phyloP scores from a whole-genome alignment of 768 basidiomycete genomes.

The Rhodosporidiobolus sp. region DNA sequence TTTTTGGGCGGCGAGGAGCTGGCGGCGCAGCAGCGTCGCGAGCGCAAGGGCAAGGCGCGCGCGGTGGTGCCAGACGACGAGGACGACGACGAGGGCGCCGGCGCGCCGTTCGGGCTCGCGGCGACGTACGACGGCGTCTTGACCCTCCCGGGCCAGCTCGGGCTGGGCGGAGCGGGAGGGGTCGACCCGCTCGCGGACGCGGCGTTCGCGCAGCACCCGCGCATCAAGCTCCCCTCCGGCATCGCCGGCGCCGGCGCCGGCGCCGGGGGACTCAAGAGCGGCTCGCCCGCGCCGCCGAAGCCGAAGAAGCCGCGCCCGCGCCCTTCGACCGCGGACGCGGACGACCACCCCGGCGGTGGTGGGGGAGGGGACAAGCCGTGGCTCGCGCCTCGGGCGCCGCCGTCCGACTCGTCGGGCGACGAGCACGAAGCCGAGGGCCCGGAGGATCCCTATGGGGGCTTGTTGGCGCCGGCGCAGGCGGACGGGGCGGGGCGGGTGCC shows the following conservation, averaged over 20 bases:
- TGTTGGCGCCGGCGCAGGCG: slow-evolving; percentile 65
- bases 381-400: slow-evolving; percentile 50
- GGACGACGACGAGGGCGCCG: slow-evolving; percentile 43
- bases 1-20: no score
- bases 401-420: slow-evolving; percentile 38
- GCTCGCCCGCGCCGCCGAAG: neutral
- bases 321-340: neutral
- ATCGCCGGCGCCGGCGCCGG: neutral
- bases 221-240: slow-evolving; percentile 1
- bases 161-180: no score
- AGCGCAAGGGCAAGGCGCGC: slow-evolving; percentile 23
- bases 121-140: neutral
- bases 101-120: slow-evolving; percentile 40
- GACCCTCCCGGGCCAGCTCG: neutral
- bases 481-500: slow-evolving; percentile 70
- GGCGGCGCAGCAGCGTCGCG: neutral
- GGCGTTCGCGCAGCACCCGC: slow-evolving; percentile 12
- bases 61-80: neutral
- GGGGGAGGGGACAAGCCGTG: slow-evolving; percentile 42
- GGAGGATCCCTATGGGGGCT: slow-evolving; percentile 77
- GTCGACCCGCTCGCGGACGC: slow-evolving; percentile 28
- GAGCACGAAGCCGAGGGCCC: slow-evolving; percentile 46
- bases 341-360: no score
- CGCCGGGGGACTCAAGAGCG: neutral
- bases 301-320: neutral